Base-by-base conservation (phyloP, 73 alveolate species). In the Paramecium octaurelia region DNA sequence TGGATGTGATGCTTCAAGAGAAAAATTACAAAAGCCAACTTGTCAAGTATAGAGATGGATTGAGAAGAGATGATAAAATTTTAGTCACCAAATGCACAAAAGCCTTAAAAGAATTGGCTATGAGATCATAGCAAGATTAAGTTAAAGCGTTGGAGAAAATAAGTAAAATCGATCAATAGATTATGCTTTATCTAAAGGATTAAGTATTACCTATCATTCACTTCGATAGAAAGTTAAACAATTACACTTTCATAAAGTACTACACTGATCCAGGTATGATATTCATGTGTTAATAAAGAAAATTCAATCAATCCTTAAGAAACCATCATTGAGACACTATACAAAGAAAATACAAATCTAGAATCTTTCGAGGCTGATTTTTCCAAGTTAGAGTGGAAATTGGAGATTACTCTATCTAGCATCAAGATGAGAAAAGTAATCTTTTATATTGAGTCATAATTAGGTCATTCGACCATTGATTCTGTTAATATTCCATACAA, bases 401-500 rank as follows among this genome's bases (percentile, higher is more conserved):
- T 80, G 42, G 91, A 80, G 20, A 80, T 80, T 11, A 80, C 91
- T 23, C n/a, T 80, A 8, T 80, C 73, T 11, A 42, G 64, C 18
- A 80, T 80, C 4, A 42, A 80, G 29, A 80, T 80, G 91, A 80
- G 73, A 46, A 80, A 80, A 18, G 91, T 80, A 80, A 34, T 16
- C 4, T n/a, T 21, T 34, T 16, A 14, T 29, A 2, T 14, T 73
- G 69, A 54, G 8, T 18, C 6, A 73, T 73, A 0, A 35, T 73
- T 18, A 73, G 87, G 59, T 73, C 0, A 80, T 80, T 48, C 46
- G 91, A 80, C 91, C 91, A 44, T 80, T 80, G 27, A 80, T 80
- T 24, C 73, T 80, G 11, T 46, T 80, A 48, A 80, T 80, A 38
- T 80, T 80, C 24, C 91, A 80, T 80, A 80, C 91, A n/a, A 80